A percentile compares a stretch with the other conserved stretches of the same genome.
phyloP scores from a whole-genome alignment of 2,329 filamentous ascomycete species.

The Zalaria obscura region DNA sequence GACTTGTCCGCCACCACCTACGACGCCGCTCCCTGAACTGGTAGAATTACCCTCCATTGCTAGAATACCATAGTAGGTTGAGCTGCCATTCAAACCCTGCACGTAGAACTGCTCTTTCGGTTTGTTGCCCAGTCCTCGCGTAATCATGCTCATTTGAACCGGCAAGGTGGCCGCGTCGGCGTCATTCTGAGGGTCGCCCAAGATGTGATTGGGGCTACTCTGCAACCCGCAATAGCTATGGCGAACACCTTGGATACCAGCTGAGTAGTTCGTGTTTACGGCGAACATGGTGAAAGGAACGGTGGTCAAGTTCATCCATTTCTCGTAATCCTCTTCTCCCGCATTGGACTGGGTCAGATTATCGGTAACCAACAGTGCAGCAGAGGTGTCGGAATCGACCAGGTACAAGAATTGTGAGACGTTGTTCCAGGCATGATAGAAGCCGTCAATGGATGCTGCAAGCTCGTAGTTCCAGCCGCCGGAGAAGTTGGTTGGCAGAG shows the following conservation, averaged over 20 bases:
- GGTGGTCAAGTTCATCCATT: constrained; percentile 42
- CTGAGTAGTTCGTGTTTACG: constrained; percentile 41
- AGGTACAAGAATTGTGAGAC: constrained; percentile 51
- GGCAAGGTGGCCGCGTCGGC: constrained; percentile 21
- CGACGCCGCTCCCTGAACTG: constrained; percentile 35
- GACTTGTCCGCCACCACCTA: constrained; percentile 63
- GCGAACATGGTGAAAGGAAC: constrained; percentile 64
- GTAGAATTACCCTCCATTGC: constrained; percentile 46
- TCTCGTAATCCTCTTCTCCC: constrained; percentile 33
- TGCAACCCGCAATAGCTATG: constrained; percentile 73
- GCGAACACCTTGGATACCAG: constrained; percentile 50
- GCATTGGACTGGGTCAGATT: constrained; percentile 46
- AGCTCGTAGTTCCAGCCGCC: constrained; percentile 69
- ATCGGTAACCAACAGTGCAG: constrained; percentile 65
- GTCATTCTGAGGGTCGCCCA: constrained; percentile 25
- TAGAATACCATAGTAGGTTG: constrained; percentile 59
- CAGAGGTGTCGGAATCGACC: constrained; percentile 70
- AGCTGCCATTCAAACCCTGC: constrained; percentile 55
- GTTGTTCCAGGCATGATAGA: constrained; percentile 52
- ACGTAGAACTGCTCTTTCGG: constrained; percentile 86
- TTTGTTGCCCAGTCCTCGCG: constrained; percentile 47
- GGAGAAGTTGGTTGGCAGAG: constrained; percentile 42
- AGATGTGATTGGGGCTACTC: constrained; percentile 48
- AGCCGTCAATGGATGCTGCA: constrained; percentile 65
- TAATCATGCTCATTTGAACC: constrained; percentile 49